phyloP scores from a whole-genome alignment of 148 eudicot genomes.

The Pouteria glomerata region DNA sequence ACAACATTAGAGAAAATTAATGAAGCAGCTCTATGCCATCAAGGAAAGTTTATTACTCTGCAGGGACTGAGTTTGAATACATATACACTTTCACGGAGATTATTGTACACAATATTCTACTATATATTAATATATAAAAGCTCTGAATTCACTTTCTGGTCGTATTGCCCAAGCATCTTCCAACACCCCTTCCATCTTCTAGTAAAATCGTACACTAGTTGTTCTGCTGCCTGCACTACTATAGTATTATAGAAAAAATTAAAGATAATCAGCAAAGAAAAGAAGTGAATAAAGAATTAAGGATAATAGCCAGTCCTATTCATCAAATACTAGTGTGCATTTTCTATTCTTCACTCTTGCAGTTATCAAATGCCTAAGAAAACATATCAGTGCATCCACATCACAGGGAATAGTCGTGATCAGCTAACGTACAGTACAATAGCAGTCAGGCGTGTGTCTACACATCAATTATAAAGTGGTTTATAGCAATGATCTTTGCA shows the following conservation, averaged over 20 bases:
- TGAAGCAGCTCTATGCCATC: no score
- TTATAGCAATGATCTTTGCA: background rate
- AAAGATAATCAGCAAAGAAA: background rate
- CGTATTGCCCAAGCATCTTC: background rate
- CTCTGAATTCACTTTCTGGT: background rate
- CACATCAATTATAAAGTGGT: background rate
- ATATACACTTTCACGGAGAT: conserved; percentile 15
- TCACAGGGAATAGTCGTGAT: background rate
- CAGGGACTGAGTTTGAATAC: conserved; percentile 3
- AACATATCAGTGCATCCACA: background rate
- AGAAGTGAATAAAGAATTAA: background rate
- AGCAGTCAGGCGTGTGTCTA: background rate
- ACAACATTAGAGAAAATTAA: no score
- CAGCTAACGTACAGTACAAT: background rate
- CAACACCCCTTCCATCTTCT: conserved; percentile 1
- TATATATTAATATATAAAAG: background rate
- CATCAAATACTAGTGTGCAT: background rate
- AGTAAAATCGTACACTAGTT: background rate
- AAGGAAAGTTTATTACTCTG: conserved; percentile 5
- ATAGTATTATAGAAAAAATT: background rate
- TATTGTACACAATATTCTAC: conserved; percentile 8
- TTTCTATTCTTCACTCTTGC: background rate
- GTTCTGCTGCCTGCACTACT: background rate
- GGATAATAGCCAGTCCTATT: background rate
- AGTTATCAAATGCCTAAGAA: background rate